Conservation (phyloP, 495 filamentous ascomycete genomes). For the Podospora pseudopauciseta region DNA sequence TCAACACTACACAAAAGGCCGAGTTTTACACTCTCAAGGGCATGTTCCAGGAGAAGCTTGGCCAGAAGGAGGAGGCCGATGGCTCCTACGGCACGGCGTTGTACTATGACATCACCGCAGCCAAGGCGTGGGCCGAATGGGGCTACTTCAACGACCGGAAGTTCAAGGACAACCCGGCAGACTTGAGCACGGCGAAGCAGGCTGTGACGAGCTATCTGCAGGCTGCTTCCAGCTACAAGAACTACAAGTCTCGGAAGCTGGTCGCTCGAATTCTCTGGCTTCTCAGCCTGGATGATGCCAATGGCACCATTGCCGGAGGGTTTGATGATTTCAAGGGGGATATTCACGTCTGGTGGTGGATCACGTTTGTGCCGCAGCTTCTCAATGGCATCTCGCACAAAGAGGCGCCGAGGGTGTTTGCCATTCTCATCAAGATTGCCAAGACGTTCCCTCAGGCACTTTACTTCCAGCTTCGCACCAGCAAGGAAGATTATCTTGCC, state of each 20-base stretch:
- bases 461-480: conserved; percentile 91
- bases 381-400: conserved; percentile 83
- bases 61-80: conserved; percentile 83
- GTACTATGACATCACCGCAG: conserved; percentile 88
- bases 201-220: conserved; percentile 95
- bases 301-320: conserved; percentile 70
- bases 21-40: conserved; percentile 99
- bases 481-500: conserved; percentile 85
- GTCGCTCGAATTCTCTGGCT: conserved; percentile 96
- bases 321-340: conserved; percentile 96
- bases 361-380: conserved; percentile 96
- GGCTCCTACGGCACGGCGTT: conserved; percentile 91
- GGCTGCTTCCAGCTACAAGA: conserved; percentile 93
- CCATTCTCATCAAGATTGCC: conserved; percentile 85
- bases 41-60: conserved; percentile 96
- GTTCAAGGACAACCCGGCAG: conserved; percentile 81
- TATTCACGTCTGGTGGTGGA: conserved; percentile 98
- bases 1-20: conserved; percentile 90
- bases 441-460: conserved; percentile 91
- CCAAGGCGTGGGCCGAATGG: conserved; percentile 99
- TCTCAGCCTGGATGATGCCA: conserved; percentile 85
- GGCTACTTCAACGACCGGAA: conserved; percentile 94
- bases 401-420: conserved; percentile 80
- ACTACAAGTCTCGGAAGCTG: conserved; percentile 89
- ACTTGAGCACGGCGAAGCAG: conserved; percentile 77